A percentile compares a stretch with the other conserved stretches of the same genome.
These are phyloP conservation scores for Arachnomyces sp. DNA, from an alignment of 2,329 filamentous ascomycete species.

Conservation along the genomic window DNA sequence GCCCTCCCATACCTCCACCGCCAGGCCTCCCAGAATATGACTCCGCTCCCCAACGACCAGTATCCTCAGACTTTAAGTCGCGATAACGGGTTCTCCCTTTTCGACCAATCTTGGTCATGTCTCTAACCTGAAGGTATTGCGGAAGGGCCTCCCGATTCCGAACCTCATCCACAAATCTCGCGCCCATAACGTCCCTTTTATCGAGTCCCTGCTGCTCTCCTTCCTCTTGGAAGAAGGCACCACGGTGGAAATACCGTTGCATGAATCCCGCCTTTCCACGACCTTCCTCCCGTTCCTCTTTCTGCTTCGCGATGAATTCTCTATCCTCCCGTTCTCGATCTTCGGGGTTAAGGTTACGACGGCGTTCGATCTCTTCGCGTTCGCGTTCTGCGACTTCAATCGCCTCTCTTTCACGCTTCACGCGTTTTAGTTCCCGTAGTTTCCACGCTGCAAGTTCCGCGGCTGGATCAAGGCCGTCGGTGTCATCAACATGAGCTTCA, in stretches of 20 bases:
- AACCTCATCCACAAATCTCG: slow-evolving; percentile 73
- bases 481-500: slow-evolving; percentile 74
- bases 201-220: slow-evolving; percentile 65
- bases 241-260: slow-evolving; percentile 96
- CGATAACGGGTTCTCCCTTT: slow-evolving; percentile 87
- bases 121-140: slow-evolving; percentile 83
- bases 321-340: slow-evolving; percentile 81
- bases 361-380: slow-evolving; percentile 78
- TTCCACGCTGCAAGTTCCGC: slow-evolving; percentile 92
- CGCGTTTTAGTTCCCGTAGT: slow-evolving; percentile 76
- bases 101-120: slow-evolving; percentile 87
- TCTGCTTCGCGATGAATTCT: slow-evolving; percentile 66
- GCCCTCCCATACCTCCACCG: slow-evolving; percentile 8
- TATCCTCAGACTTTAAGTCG: slow-evolving; percentile 84
- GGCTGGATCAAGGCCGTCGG: slow-evolving; percentile 75
- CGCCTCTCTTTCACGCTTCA: slow-evolving; percentile 75
- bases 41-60: slow-evolving; percentile 63
- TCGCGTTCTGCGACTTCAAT: slow-evolving; percentile 81
- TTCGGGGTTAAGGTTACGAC: slow-evolving; percentile 75
- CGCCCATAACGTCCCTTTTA: slow-evolving; percentile 77
- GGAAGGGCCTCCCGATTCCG: slow-evolving; percentile 74
- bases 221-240: slow-evolving; percentile 87
- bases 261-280: slow-evolving; percentile 80
- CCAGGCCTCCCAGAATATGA: slow-evolving; percentile 39
- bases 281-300: slow-evolving; percentile 63